phyloP scores from a whole-genome alignment of 2,329 filamentous ascomycete species.

The Aspergillus brunneoviolaceus region DNA sequence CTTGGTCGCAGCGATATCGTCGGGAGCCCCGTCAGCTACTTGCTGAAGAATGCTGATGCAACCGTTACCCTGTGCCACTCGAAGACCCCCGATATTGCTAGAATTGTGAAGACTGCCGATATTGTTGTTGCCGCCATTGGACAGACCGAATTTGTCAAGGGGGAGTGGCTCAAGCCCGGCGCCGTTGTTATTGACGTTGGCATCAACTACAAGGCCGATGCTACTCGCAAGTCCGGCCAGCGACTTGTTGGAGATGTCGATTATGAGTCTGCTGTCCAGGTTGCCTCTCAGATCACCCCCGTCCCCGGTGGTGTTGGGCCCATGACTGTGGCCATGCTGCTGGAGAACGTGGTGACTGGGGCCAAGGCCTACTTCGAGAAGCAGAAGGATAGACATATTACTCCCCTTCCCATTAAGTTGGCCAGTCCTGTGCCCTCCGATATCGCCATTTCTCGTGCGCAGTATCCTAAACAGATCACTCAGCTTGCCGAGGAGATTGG shows the following conservation, averaged over 20 bases:
- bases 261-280: conserved; percentile 76
- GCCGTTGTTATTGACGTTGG: conserved; percentile 97
- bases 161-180: conserved; percentile 91
- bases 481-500: conserved; percentile 81
- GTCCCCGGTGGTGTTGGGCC: conserved; percentile 96
- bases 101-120: conserved; percentile 79
- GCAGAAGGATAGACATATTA: conserved; percentile 76
- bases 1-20: conserved; percentile 96
- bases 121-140: conserved; percentile 92
- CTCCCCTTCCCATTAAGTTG: conserved; percentile 79
- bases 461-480: conserved; percentile 89
- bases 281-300: conserved; percentile 91
- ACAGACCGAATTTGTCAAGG: conserved; percentile 81
- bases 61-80: conserved; percentile 97
- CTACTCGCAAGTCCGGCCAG: conserved; percentile 86
- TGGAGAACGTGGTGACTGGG: conserved; percentile 91
- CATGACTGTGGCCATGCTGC: conserved; percentile 98
- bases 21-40: conserved; percentile 91
- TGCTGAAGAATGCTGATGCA: conserved; percentile 91
- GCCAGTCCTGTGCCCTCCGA: conserved; percentile 86
- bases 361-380: conserved; percentile 78
- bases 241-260: conserved; percentile 94
- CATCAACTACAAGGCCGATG: conserved; percentile 90
- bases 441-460: conserved; percentile 84
- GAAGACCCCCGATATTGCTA: conserved; percentile 70